These are phyloP conservation scores for Colletotrichum agaves DNA, from an alignment of 2,329 filamentous ascomycete genomes.

Conservation along the genomic window DNA sequence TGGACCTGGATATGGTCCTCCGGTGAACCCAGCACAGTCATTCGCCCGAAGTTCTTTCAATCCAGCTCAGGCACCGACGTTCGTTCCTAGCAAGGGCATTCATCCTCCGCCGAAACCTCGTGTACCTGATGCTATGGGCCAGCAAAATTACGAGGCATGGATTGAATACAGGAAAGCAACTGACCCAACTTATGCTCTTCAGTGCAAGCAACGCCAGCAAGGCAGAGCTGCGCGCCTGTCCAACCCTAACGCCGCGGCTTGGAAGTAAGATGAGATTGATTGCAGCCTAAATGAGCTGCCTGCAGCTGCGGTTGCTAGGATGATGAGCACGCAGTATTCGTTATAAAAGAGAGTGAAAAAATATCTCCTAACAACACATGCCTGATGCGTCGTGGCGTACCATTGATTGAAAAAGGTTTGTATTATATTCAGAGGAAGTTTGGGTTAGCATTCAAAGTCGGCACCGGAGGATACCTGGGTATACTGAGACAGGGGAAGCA, in stretches of 20 bases:
- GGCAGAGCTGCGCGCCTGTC: slow-evolving; percentile 11
- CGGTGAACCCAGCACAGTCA: neutral
- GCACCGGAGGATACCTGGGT: neutral
- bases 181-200: slow-evolving; percentile 58
- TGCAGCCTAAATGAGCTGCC: neutral
- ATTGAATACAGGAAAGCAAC: slow-evolving; percentile 61
- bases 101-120: slow-evolving; percentile 53
- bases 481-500: neutral
- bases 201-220: slow-evolving; percentile 52
- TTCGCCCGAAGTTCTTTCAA: neutral
- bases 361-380: neutral
- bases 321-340: no score
- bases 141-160: slow-evolving; percentile 60
- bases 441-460: slow-evolving; percentile 1
- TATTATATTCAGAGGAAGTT: neutral
- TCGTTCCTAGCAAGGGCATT: slow-evolving; percentile 12
- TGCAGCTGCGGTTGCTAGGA: no score
- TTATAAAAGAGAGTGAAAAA: neutral
- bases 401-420: neutral
- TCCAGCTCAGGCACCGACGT: neutral
- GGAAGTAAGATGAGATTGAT: no score
- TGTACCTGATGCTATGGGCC: slow-evolving; percentile 52
- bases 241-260: neutral
- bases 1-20: neutral
- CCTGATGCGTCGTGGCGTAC: neutral